These are phyloP conservation scores for Rhodotorula sp. DNA, from an alignment of 1,284 basidiomycete genomes.

Conservation along the genomic window DNA sequence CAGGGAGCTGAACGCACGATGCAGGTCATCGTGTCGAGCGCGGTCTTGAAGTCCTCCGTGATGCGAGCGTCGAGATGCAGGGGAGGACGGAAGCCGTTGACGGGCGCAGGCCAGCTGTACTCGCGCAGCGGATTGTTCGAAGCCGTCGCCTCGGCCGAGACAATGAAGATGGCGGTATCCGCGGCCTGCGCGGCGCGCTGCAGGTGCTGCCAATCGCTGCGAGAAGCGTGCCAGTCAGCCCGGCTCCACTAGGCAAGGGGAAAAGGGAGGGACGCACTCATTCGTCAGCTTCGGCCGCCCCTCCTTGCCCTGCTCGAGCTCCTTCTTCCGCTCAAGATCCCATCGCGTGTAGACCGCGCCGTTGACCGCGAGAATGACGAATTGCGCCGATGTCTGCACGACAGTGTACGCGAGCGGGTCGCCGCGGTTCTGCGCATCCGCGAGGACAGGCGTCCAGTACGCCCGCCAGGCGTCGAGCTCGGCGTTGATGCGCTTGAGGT, in stretches of 20 bases:
- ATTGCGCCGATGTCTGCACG: constrained; percentile 23
- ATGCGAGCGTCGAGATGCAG: constrained; percentile 26
- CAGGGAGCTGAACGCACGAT: constrained; percentile 9
- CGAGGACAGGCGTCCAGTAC: constrained; percentile 35
- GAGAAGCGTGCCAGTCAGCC: background rate
- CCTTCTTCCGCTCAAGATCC: constrained; percentile 29
- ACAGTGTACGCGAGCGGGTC: constrained; percentile 39
- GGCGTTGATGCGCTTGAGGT: constrained; percentile 30
- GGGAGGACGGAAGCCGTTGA: constrained; percentile 13
- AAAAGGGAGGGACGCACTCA: constrained; percentile 18
- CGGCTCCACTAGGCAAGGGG: no score
- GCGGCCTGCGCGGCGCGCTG: constrained; percentile 30
- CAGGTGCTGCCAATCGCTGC: constrained; percentile 31
- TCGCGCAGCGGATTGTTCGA: constrained; percentile 10
- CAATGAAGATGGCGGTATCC: constrained; percentile 26
- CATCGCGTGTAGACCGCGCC: constrained; percentile 32
- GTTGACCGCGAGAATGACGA: constrained; percentile 34
- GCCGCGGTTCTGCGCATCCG: constrained; percentile 24
- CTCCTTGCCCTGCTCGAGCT: constrained; percentile 30
- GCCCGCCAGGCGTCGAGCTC: constrained; percentile 32
- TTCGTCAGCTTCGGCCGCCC: constrained; percentile 28
- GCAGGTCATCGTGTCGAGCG: constrained; percentile 40
- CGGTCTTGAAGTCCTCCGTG: constrained; percentile 40
- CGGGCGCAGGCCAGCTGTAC: constrained; percentile 19
- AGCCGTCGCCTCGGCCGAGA: constrained; percentile 21